Evolutionary conservation across 306 rosid genomes (phyloP).

Genomic region (Morella rubra): DNA sequence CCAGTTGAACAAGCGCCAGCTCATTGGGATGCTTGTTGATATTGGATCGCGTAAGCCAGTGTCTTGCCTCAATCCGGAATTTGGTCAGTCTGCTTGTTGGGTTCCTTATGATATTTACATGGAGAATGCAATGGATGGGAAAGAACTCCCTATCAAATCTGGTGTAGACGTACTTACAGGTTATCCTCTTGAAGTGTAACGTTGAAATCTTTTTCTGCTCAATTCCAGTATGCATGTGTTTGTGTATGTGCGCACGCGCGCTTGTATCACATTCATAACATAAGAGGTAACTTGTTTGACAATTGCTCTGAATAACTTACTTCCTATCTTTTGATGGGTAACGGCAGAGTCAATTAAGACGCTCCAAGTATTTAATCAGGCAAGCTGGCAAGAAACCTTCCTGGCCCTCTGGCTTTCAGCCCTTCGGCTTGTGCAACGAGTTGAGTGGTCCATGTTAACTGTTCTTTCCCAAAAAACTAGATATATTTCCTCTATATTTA

Average conservation of each 20-base stretch:
- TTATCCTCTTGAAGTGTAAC: constrained; percentile 28
- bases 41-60: constrained; percentile 40
- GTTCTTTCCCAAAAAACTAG: constrained; percentile 25
- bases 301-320: constrained; percentile 18
- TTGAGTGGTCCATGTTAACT: constrained; percentile 45
- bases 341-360: constrained; percentile 66
- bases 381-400: constrained; percentile 85
- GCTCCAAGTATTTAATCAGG: constrained; percentile 67
- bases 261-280: neutral
- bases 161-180: constrained; percentile 62
- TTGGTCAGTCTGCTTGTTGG: constrained; percentile 61
- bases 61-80: constrained; percentile 37
- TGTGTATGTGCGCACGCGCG: neutral
- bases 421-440: constrained; percentile 89
- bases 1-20: constrained; percentile 45
- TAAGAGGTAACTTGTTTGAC: neutral
- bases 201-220: constrained; percentile 21
- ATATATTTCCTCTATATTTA: constrained; percentile 22
- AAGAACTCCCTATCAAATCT: constrained; percentile 63
- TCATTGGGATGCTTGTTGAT: constrained; percentile 49
- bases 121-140: constrained; percentile 80
- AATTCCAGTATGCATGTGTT: neutral
- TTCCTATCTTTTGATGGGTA: constrained; percentile 36
- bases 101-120: constrained; percentile 64
- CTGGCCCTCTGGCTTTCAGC: constrained; percentile 86